Conservation (phyloP, 345 rosid genomes). For the Populus euphratica region DNA sequence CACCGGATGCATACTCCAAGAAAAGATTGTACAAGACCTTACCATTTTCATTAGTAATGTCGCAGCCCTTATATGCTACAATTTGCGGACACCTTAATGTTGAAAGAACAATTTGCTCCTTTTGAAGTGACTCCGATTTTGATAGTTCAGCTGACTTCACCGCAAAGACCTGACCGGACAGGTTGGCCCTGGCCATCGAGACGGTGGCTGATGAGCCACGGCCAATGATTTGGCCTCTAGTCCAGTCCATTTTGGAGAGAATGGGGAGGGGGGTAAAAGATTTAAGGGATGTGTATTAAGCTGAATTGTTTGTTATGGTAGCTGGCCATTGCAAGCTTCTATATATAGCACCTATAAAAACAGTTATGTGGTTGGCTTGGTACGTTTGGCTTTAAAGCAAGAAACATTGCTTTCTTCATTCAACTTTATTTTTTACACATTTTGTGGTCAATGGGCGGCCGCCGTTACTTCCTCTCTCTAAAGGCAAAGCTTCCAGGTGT, state of each 20-base stretch:
- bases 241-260: constrained; percentile 48
- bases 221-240: constrained; percentile 46
- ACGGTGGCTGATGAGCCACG: constrained; percentile 58
- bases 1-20: constrained; percentile 64
- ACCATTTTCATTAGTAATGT: constrained; percentile 48
- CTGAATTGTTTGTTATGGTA: neutral
- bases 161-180: constrained; percentile 41
- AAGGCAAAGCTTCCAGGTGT: constrained; percentile 28
- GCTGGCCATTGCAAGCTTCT: neutral
- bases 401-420: constrained; percentile 4
- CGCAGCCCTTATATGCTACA: constrained; percentile 60
- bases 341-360: neutral
- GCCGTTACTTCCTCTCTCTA: constrained; percentile 22
- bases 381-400: constrained; percentile 24
- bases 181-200: constrained; percentile 26
- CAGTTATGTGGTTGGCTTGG: constrained; percentile 1
- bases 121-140: constrained; percentile 31
- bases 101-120: constrained; percentile 42
- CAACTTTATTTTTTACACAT: neutral
- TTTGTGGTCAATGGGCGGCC: constrained; percentile 41
- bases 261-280: neutral
- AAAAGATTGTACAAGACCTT: constrained; percentile 49
- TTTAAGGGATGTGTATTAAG: neutral
- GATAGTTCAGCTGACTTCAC: constrained; percentile 50
- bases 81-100: constrained; percentile 48